Conservation (phyloP, 768 basidiomycete genomes). For the Symmetrospora coprosmae region DNA sequence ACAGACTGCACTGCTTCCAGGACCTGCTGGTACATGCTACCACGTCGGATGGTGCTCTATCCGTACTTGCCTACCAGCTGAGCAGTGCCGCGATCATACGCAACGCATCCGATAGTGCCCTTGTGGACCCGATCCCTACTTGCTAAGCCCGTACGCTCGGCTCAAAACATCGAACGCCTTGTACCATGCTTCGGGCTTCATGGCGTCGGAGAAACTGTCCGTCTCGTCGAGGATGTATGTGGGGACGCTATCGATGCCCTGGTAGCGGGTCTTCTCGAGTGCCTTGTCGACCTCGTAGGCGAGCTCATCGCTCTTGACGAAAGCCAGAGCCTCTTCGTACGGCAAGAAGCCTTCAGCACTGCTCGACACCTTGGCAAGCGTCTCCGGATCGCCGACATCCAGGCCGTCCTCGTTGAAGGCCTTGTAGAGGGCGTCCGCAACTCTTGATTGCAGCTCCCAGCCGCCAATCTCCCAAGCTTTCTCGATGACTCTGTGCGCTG, state of each 20-base stretch:
- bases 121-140: no score
- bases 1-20: no score
- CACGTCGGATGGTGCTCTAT: no score
- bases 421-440: constrained; percentile 45
- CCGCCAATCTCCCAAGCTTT: constrained; percentile 56
- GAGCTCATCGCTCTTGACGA: constrained; percentile 14
- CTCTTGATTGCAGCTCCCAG: constrained; percentile 46
- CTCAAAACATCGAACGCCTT: constrained; percentile 7
- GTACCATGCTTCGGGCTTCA: constrained; percentile 15
- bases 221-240: constrained; percentile 16
- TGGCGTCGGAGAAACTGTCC: neutral
- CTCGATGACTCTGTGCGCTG: constrained; percentile 56
- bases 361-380: constrained; percentile 40
- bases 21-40: no score
- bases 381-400: neutral
- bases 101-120: no score
- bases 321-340: neutral
- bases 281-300: constrained; percentile 17
- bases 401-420: neutral
- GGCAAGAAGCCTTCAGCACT: neutral
- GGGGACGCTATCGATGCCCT: constrained; percentile 15
- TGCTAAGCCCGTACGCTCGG: constrained; percentile 17
- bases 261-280: neutral
- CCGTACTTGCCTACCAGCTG: no score
- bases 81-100: no score